Evolutionary conservation across 441 rosid species (phyloP), one percentile per base, ranked within the genome.

Genomic region (Corymbia citriodora): DNA sequence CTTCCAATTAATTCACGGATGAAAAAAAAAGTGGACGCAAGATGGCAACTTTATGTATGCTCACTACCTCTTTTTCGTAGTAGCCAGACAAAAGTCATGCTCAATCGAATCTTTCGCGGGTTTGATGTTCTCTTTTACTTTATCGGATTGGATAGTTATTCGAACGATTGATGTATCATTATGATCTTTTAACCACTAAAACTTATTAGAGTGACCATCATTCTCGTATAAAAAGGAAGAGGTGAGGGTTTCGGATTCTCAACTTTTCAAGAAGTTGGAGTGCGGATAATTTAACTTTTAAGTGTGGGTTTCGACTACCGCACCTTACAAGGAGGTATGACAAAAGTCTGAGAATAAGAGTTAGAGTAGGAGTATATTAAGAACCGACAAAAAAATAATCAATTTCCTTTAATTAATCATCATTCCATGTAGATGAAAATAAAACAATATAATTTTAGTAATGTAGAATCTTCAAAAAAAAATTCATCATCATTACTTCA

Each of bases 1-100:
- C 52, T 40, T 21, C 50, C 85, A 21, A 21, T 40, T 40, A 74
- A 23, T 40, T 21, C 25, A 5, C 5, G 81, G 48, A 70, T 19
- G 48, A 7, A 72, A 72, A 19, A 17, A 87, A 87, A 55, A 81
- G 17, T 33, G 81, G 55, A 90, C 87, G 83, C 40, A 89, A 59
- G 90, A 85, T 92, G 91, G 90, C 40, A 55, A 90, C 81, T 88
- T 92, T 23, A 79, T 93, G 18, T 79, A 45, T 79, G n/a, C 40
- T 79, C n/a, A 79, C 17, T 0, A 5, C 52, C 52, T 79, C 48
- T 79, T 79, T 79, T 79, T 45, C 40, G 52, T 7, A 21, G 29
- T 40, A 45, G 83, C 50, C 49, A 21, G 3, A 6, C 50, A 21
- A 74, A 74, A 40, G 83, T 23, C 25, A 21, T 33, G 0, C 25